Evolutionary conservation across 108 stramenopile species (phyloP).

Genomic region (Cyclotella baltica): DNA sequence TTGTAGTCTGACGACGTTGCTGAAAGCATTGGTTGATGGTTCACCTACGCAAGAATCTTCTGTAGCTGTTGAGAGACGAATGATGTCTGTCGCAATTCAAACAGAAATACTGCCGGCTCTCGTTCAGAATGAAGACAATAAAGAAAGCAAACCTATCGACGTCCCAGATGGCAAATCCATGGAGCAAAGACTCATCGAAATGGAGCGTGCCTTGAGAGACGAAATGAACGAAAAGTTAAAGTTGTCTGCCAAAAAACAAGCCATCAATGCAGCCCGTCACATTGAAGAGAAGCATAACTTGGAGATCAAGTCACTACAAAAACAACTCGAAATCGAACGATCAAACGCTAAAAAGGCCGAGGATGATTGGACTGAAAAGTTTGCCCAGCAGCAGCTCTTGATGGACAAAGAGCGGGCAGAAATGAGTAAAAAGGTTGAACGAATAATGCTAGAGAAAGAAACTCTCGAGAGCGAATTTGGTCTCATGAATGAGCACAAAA

Average conservation of each 20-base stretch:
- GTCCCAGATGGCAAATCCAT: slow-evolving; percentile 5
- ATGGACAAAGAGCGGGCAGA: slow-evolving; percentile 21
- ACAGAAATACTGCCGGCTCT: background rate
- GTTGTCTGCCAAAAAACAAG: slow-evolving; percentile 50
- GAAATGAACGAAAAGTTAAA: slow-evolving; percentile 49
- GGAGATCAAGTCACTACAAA: slow-evolving; percentile 17
- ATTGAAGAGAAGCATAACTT: slow-evolving; percentile 38
- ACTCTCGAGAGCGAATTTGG: slow-evolving; percentile 34
- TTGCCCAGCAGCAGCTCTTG: slow-evolving; percentile 7
- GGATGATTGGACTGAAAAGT: slow-evolving; percentile 13
- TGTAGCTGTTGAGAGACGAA: background rate
- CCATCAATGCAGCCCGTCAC: slow-evolving; percentile 24
- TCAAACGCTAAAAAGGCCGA: slow-evolving; percentile 3
- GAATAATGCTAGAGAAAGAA: slow-evolving; percentile 16
- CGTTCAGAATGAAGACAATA: background rate
- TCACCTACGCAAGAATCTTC: background rate
- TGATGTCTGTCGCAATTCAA: slow-evolving; percentile 20
- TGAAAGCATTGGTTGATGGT: background rate
- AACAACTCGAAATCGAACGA: slow-evolving; percentile 34
- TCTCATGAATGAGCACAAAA: slow-evolving; percentile 32
- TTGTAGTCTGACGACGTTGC: background rate
- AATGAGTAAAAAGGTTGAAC: slow-evolving; percentile 5
- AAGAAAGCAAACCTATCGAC: background rate
- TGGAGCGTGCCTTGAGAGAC: slow-evolving; percentile 36
- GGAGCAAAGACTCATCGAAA: slow-evolving; percentile 30